Base-by-base conservation (phyloP, 768 basidiomycete species). In the Glaciozyma antarctica region DNA sequence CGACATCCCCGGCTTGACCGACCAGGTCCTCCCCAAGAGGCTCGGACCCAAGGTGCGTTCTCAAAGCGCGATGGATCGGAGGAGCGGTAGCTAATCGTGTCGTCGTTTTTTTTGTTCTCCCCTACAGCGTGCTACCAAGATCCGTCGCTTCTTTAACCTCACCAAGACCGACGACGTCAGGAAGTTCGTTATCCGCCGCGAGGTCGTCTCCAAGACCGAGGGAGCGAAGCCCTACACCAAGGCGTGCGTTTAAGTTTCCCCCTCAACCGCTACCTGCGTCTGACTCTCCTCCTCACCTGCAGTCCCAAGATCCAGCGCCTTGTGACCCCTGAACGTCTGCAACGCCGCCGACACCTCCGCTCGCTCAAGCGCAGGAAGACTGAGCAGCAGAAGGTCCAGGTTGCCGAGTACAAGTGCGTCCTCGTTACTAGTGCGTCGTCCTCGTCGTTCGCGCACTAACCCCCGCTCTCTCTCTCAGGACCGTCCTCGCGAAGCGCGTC, bases 281-380 rank as follows among this genome's bases (percentile, higher is more conserved):
- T 64, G 26, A 15, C 59, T 48, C 28, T 44, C 57, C 34, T 45
- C 32, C 26, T 51, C 17, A 59, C 55, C 17, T 21, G 24, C 62
- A 90, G 90, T 73, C 91, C 93, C 75, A 94, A 94, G 82, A 95
- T 97, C 78, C 91, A 95, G 80, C 85, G 93, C 75, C 85, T 97
- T 66, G 92, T 97, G 73, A 97, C 92, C 55, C 93, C 93, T 73
- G 76, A 88, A 75, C 89, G 92, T 75, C 88, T 97, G 76, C 94
- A 99, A 80, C 89, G 92, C 79, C 88, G 90, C 79, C 88, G 94
- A 73, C 91, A 89, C 81, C 84, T 94, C 75, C 85, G 80, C 71
- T 83, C 90, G 54, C 84, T 97, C 81, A 87, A 90, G 80, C 85
- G 86, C 77, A 84, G 90, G 79, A 85, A 85, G 78, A 81, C 90